Conservation (phyloP, 495 filamentous ascomycete genomes). For the Venustampulla echinocandica region DNA sequence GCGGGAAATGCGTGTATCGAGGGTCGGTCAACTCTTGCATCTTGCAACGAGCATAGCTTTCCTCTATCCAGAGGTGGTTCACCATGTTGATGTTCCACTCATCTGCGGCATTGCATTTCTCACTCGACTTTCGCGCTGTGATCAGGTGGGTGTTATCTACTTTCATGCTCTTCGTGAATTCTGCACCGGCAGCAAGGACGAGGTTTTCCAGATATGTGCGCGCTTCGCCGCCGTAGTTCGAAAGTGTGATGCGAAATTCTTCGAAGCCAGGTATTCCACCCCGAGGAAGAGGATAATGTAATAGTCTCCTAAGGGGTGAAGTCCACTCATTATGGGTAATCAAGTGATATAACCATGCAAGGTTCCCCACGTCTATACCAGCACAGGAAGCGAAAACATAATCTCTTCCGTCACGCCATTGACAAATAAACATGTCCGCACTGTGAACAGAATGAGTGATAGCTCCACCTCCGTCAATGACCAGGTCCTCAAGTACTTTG, state of each 20-base stretch:
- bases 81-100: constrained; percentile 88
- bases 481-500: constrained; percentile 58
- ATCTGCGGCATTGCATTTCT: constrained; percentile 82
- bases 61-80: constrained; percentile 97
- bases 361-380: constrained; percentile 78
- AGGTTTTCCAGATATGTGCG: constrained; percentile 90
- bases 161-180: constrained; percentile 87
- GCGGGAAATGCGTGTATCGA: constrained; percentile 75
- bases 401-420: constrained; percentile 71
- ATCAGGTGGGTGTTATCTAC: constrained; percentile 92
- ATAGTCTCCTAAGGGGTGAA: constrained; percentile 63
- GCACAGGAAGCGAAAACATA: constrained; percentile 67
- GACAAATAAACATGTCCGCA: constrained; percentile 77
- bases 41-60: constrained; percentile 85
- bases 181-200: constrained; percentile 69
- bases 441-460: constrained; percentile 57
- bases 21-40: constrained; percentile 54
- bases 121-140: constrained; percentile 75
- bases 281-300: constrained; percentile 82
- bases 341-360: constrained; percentile 87
- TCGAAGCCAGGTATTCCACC: constrained; percentile 72
- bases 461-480: constrained; percentile 58
- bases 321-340: constrained; percentile 86
- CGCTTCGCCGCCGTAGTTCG: constrained; percentile 93
- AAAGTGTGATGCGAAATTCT: constrained; percentile 69